These are phyloP conservation scores for Dactylonectria macrodidyma DNA, from an alignment of 2,329 filamentous ascomycete genomes.

Conservation along the genomic window DNA sequence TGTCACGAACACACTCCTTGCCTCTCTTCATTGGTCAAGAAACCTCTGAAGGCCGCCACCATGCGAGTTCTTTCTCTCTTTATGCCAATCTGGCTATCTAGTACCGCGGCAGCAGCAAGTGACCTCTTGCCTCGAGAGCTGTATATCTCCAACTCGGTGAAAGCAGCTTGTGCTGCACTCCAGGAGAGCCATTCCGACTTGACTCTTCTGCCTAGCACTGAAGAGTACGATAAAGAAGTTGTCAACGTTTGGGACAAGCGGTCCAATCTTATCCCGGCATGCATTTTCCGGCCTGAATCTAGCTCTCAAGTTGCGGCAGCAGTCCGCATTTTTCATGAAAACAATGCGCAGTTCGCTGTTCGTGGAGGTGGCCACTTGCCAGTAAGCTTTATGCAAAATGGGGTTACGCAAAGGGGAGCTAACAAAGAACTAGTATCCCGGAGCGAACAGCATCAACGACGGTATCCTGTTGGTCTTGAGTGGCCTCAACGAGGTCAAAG, in stretches of 20 bases:
- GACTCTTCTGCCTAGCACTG: not conserved
- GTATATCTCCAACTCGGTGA: not conserved
- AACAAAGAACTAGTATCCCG: not conserved
- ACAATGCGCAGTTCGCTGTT: not conserved
- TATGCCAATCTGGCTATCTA: not conserved
- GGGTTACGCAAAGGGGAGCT: not conserved
- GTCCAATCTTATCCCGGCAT: not conserved
- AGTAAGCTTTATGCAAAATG: not conserved
- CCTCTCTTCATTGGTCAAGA: too few relatives aligned
- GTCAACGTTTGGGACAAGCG: not conserved
- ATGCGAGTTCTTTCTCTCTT: not conserved
- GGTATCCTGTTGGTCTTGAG: not conserved
- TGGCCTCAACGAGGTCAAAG: not conserved
- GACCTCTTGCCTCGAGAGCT: not conserved
- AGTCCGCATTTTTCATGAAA: not conserved
- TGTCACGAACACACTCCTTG: too few relatives aligned
- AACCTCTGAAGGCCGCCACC: not conserved
- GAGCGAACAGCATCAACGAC: not conserved
- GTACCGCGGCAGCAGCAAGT: not conserved
- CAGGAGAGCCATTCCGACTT: not conserved
- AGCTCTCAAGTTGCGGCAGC: not conserved
- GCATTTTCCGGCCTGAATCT: not conserved
- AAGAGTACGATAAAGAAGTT: not conserved
- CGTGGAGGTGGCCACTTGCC: not conserved
- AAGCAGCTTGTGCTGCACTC: not conserved